Base-by-base conservation (phyloP, 2,329 filamentous ascomycete species). In the Pochonia chlamydosporia region DNA sequence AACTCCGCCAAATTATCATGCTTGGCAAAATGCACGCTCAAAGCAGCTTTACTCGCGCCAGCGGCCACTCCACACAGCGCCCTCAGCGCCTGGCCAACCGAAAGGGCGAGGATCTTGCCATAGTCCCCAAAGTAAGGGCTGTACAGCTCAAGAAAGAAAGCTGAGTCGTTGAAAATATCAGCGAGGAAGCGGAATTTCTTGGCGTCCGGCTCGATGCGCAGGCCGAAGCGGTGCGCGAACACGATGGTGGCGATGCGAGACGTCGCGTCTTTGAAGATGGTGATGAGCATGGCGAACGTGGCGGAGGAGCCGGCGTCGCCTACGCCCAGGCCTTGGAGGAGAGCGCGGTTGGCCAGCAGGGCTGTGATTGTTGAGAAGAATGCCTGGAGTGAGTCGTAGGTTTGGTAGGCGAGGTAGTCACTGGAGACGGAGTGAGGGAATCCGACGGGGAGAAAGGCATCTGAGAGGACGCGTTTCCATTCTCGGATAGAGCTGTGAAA, bases 1-100 rank as follows among this genome's bases (percentile, higher is more conserved):
- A 99, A 75, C 65, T 97, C 92, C 2, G 89, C 92, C 39, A 97
- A 69, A 63, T 96, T 97, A 31, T 89, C 88, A 61, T 83, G 82
- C 55, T 76, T 81, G 8, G 92, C 90, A 72, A 99, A 97, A 67
- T 99, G 93, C 10, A 89, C 87, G 61, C 88, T 93, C 56, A 99
- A 69, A 51, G 87, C 91, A 2, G 92, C 92, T 66, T 97, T 97
- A 53, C 88, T 87, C 46, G 89, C 90, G 11, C 87, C 89, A 1
- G 89, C 92, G 0, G 92, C 88, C 5, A 97, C 90, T 23, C 92
- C 93, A 61, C 93, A 97, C 1, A 96, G 69, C 0, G 77, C 72
- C 3, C 78, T 68, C 39, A 82, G 63, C 14, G 75, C 69, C 46
- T 78, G 74, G 2, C 76, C 72, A 0, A 63, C 63, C 5, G 75